These are phyloP conservation scores for Cordyceps farinosa DNA, from an alignment of 2,329 filamentous ascomycete genomes.

Conservation along the genomic window DNA sequence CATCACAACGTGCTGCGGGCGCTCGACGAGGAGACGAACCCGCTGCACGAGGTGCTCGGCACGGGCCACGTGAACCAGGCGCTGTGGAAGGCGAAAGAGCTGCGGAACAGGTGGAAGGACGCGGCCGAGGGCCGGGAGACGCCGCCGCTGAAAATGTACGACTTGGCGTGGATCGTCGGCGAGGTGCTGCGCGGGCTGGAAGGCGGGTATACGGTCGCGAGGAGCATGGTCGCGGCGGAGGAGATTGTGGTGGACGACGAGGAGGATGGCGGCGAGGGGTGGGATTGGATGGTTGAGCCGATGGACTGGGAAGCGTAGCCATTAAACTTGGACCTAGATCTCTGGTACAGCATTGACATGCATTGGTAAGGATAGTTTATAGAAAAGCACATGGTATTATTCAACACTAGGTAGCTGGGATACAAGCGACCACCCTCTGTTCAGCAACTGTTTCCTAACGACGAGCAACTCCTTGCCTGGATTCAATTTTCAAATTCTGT, in stretches of 20 bases:
- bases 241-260: conserved; percentile 1
- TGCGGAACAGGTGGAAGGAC: conserved; percentile 70
- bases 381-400: too few species aligned
- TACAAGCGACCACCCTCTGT: too few species aligned
- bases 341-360: too few species aligned
- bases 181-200: conserved; percentile 58
- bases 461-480: too few species aligned
- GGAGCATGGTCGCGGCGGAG: conserved; percentile 35
- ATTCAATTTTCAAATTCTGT: too few species aligned
- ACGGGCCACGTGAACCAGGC: conserved; percentile 52
- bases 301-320: conserved; percentile 53
- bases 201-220: conserved; percentile 51
- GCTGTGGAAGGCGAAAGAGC: conserved; percentile 63
- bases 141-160: conserved; percentile 53
- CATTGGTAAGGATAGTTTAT: too few species aligned
- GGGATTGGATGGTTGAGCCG: conserved; percentile 56
- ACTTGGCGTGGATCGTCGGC: conserved; percentile 57
- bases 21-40: conserved; percentile 54
- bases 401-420: too few species aligned
- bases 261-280: conserved; percentile 35
- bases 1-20: conserved; percentile 67
- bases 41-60: conserved; percentile 55
- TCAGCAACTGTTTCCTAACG: too few species aligned
- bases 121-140: conserved; percentile 47
- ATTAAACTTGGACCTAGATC: too few species aligned